These are phyloP conservation scores for Pseudogymnoascus verrucosus DNA, from an alignment of 2,329 filamentous ascomycete species.

Conservation along the genomic window DNA sequence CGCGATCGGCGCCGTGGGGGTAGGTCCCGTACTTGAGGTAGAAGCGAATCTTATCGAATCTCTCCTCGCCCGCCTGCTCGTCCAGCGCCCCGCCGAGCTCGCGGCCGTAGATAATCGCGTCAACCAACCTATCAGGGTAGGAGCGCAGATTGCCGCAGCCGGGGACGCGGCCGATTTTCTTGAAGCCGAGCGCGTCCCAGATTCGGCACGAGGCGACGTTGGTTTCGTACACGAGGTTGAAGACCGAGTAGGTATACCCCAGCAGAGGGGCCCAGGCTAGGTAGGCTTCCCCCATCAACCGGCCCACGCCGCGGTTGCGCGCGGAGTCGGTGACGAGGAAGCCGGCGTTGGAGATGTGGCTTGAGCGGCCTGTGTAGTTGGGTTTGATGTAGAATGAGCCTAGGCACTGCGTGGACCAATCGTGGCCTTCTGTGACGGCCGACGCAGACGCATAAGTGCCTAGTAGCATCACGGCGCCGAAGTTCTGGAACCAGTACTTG, in stretches of 20 bases:
- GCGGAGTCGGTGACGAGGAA: constrained; percentile 49
- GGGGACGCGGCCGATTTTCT: constrained; percentile 60
- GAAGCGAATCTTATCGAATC: constrained; percentile 97
- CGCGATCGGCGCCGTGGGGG: constrained; percentile 83
- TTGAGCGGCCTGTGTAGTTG: constrained; percentile 66
- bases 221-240: constrained; percentile 69
- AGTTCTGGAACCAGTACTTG: constrained; percentile 66
- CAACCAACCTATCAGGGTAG: constrained; percentile 43
- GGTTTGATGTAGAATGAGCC: constrained; percentile 69
- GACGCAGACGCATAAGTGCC: constrained; percentile 51
- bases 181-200: constrained; percentile 68
- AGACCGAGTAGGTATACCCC: constrained; percentile 66
- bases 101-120: constrained; percentile 55
- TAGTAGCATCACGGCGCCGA: constrained; percentile 62
- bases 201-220: constrained; percentile 65
- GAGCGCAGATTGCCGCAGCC: constrained; percentile 45
- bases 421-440: constrained; percentile 40
- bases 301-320: constrained; percentile 47
- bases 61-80: constrained; percentile 84
- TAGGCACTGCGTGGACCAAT: constrained; percentile 60
- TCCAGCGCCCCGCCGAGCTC: constrained; percentile 55
- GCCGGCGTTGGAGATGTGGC: constrained; percentile 62
- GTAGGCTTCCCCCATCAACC: constrained; percentile 49
- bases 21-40: constrained; percentile 94
- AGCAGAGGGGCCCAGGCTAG: constrained; percentile 49